These are phyloP conservation scores for Aspergillus arachidicola DNA, from an alignment of 2,329 filamentous ascomycete species.

Conservation along the genomic window DNA sequence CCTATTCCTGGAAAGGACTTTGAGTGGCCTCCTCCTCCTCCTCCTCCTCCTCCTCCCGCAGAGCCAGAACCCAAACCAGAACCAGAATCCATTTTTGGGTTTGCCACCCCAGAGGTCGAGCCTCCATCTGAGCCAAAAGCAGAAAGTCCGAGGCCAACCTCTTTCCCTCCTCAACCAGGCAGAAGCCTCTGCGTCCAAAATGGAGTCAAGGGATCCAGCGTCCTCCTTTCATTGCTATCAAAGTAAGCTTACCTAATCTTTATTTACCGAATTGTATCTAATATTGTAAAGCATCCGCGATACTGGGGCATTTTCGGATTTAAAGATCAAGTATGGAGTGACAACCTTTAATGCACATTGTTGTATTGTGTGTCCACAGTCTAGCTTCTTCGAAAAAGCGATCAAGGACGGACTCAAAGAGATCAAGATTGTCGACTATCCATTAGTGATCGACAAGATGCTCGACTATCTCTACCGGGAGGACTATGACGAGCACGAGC, in stretches of 20 bases:
- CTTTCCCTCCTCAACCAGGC: background rate
- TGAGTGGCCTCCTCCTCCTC: conserved; percentile 15
- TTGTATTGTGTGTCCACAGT: conserved; percentile 11
- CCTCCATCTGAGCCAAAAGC: too few relatives aligned
- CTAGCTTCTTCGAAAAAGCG: conserved; percentile 1
- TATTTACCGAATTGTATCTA: background rate
- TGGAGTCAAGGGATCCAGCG: background rate
- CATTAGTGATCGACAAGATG: conserved; percentile 3
- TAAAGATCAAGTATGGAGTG: background rate
- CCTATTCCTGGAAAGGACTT: conserved; percentile 31
- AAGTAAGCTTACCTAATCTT: background rate
- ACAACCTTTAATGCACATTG: background rate
- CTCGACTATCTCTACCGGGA: conserved; percentile 12
- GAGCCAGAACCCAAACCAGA: too few relatives aligned
- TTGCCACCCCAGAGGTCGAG: too few relatives aligned
- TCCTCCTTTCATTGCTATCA: background rate
- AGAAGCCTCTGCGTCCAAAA: background rate
- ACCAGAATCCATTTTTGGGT: too few relatives aligned
- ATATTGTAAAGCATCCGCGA: background rate
- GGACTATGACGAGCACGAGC: conserved; percentile 3
- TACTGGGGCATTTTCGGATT: conserved; percentile 1
- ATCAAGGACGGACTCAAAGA: background rate
- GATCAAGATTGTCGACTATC: conserved; percentile 2
- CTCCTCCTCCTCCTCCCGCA: too few relatives aligned
- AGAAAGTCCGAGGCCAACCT: background rate